phyloP scores from a whole-genome alignment of 805 yeast species.

The Candida sithepensis region DNA sequence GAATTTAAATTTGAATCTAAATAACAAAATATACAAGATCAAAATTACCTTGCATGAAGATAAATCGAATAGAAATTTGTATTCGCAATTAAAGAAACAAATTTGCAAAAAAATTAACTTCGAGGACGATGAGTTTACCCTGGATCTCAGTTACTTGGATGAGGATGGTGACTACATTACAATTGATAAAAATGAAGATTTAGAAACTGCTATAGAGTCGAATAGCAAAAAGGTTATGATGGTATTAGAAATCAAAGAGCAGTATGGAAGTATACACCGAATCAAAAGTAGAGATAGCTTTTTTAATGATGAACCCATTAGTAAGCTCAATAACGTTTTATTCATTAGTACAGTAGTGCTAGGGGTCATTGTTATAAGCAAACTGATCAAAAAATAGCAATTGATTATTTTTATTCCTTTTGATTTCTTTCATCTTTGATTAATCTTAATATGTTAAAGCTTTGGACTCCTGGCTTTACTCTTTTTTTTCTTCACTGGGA shows the following conservation, averaged over 20 bases:
- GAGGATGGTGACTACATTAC: constrained; percentile 35
- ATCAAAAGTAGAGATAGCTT: constrained; percentile 3
- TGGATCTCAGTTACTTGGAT: constrained; percentile 36
- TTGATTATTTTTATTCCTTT: too few relatives aligned
- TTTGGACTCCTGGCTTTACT: too few relatives aligned
- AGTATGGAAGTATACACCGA: background rate
- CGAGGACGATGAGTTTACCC: constrained; percentile 10
- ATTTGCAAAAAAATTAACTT: constrained; percentile 23
- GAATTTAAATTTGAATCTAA: constrained; percentile 10
- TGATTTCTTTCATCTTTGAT: too few relatives aligned
- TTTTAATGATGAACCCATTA: constrained; percentile 1
- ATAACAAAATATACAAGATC: constrained; percentile 25
- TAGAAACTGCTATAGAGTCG: constrained; percentile 24
- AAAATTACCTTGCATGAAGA: constrained; percentile 14
- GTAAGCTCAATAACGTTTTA: constrained; percentile 1
- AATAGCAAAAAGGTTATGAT: constrained; percentile 9
- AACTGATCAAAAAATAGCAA: constrained; percentile 1
- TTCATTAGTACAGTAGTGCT: constrained; percentile 5
- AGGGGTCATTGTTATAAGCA: constrained; percentile 6
- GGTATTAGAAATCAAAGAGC: constrained; percentile 13
- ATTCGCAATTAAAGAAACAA: constrained; percentile 11
- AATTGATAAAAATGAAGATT: constrained; percentile 33
- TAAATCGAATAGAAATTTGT: constrained; percentile 6
- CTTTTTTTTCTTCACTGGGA: too few relatives aligned
- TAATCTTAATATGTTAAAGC: too few relatives aligned